phyloP scores from a whole-genome alignment of 331 rosid genomes.

The Rhamnella rubrinervis region DNA sequence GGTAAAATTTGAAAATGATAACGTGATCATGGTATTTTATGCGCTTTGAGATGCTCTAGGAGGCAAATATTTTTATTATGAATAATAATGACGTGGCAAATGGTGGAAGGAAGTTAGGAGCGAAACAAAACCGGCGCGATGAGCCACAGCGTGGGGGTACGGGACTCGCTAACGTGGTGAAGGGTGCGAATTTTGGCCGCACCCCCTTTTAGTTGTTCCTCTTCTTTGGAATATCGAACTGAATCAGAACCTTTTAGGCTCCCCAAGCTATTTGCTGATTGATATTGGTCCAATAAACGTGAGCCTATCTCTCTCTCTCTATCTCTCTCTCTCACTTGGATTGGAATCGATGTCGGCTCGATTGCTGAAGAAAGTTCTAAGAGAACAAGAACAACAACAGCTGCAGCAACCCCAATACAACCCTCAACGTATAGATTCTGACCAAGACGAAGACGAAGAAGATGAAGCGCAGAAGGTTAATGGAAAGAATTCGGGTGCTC shows the following conservation, averaged over 20 bases:
- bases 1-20: too few relatives aligned
- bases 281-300: too few relatives aligned
- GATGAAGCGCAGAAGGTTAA: slow-evolving; percentile 33
- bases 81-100: neutral
- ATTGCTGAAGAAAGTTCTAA: slow-evolving; percentile 63
- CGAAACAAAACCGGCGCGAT: neutral
- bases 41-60: too few relatives aligned
- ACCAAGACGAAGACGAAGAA: slow-evolving; percentile 33
- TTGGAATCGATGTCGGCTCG: slow-evolving; percentile 66
- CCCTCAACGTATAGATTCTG: slow-evolving; percentile 25
- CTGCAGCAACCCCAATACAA: neutral
- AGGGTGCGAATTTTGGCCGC: too few relatives aligned
- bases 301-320: too few relatives aligned
- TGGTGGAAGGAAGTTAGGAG: neutral
- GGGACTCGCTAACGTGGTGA: too few relatives aligned
- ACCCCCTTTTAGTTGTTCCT: too few relatives aligned
- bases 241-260: neutral
- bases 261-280: too few relatives aligned
- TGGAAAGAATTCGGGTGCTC: slow-evolving; percentile 30
- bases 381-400: slow-evolving; percentile 48
- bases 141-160: too few relatives aligned
- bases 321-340: neutral
- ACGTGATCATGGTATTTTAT: too few relatives aligned
- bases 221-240: too few relatives aligned
- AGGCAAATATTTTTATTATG: too few relatives aligned